phyloP scores from a whole-genome alignment of 2,329 filamentous ascomycete species.

The Elsinoe australis region DNA sequence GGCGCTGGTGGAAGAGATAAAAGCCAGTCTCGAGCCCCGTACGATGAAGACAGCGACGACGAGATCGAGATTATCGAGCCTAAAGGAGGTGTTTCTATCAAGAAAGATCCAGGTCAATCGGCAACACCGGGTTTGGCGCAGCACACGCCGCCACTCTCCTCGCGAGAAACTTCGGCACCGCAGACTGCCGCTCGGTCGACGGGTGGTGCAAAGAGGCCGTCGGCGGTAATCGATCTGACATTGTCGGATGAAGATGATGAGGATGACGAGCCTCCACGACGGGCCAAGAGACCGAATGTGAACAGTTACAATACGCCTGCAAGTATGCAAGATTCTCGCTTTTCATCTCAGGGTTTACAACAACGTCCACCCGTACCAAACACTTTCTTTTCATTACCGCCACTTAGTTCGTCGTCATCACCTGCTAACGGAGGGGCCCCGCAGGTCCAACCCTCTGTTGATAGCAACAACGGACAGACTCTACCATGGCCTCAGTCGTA shows the following conservation, averaged over 20 bases:
- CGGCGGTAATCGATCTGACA: constrained; percentile 44
- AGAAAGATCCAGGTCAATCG: constrained; percentile 30
- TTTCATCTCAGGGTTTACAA: constrained; percentile 11
- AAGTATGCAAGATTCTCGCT: constrained; percentile 17
- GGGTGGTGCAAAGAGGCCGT: constrained; percentile 36
- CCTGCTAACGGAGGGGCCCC: constrained; percentile 15
- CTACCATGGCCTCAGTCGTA: constrained; percentile 3
- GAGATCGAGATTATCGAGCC: constrained; percentile 40
- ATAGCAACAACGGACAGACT: neutral
- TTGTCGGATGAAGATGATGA: constrained; percentile 35
- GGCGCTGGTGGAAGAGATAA: constrained; percentile 33
- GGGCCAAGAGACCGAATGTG: constrained; percentile 28
- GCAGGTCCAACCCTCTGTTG: constrained; percentile 11
- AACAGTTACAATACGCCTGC: constrained; percentile 21
- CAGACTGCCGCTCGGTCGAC: constrained; percentile 28
- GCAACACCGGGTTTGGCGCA: constrained; percentile 33
- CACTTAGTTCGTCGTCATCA: constrained; percentile 1
- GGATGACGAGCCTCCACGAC: constrained; percentile 36
- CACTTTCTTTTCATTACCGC: neutral
- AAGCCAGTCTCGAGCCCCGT: constrained; percentile 24
- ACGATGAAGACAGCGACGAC: constrained; percentile 37
- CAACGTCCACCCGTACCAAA: constrained; percentile 1
- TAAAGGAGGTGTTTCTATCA: constrained; percentile 32
- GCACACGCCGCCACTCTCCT: constrained; percentile 40
- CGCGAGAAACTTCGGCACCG: constrained; percentile 35